Conservation (phyloP, 306 rosid species). For the Cyamopsis tetragonoloba region DNA sequence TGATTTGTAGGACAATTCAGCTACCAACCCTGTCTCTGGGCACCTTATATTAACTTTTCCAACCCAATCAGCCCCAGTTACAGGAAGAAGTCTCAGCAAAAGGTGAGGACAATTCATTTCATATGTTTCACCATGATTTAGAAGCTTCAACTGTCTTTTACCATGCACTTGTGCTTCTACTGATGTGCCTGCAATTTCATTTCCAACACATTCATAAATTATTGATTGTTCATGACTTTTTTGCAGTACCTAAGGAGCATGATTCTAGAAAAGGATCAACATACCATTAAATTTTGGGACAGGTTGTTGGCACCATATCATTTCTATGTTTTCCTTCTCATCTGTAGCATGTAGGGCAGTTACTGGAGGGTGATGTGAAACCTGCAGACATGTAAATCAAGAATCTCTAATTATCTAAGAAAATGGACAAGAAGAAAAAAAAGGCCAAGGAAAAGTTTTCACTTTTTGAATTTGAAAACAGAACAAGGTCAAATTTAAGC, state of each 20-base stretch:
- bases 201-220: background rate
- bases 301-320: slow-evolving; percentile 73
- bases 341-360: slow-evolving; percentile 83
- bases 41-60: slow-evolving; percentile 57
- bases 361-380: slow-evolving; percentile 95
- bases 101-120: slow-evolving; percentile 72
- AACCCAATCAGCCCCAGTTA: slow-evolving; percentile 62
- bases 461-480: no score
- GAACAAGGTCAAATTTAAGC: background rate
- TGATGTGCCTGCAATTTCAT: slow-evolving; percentile 58
- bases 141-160: slow-evolving; percentile 60
- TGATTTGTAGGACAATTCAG: slow-evolving; percentile 49
- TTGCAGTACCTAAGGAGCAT: background rate
- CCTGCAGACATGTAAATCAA: slow-evolving; percentile 34
- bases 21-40: slow-evolving; percentile 62
- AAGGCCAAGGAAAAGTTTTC: background rate
- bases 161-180: slow-evolving; percentile 67
- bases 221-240: background rate
- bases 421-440: background rate
- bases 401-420: background rate
- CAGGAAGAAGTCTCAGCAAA: slow-evolving; percentile 54
- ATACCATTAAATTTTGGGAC: slow-evolving; percentile 67
- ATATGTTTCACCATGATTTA: slow-evolving; percentile 81
- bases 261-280: background rate
- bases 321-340: slow-evolving; percentile 61